Conservation (phyloP, 164 flowering plant species). For the Chloranthus sessilifolius region DNA sequence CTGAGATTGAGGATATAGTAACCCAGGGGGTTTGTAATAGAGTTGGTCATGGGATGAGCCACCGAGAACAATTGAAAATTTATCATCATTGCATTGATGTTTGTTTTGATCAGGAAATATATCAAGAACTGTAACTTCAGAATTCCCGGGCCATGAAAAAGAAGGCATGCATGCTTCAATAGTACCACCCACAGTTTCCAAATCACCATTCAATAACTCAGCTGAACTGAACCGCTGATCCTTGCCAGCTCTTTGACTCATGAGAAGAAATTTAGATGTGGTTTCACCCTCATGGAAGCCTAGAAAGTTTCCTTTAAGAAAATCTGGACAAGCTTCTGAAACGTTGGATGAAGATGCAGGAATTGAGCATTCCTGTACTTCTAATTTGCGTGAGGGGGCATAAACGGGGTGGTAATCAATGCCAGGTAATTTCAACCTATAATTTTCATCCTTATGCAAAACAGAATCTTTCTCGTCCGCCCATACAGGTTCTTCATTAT, state of each 20-base stretch:
- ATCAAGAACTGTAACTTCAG: conserved; percentile 15
- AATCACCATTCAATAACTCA: conserved; percentile 13
- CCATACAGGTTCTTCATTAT: conserved; percentile 8
- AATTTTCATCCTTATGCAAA: conserved; percentile 9
- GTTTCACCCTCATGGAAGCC: conserved; percentile 11
- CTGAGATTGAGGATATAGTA: conserved; percentile 8
- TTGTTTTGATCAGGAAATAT: neutral
- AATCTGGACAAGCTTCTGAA: conserved; percentile 13
- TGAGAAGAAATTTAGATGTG: conserved; percentile 13
- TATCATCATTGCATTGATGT: conserved; percentile 11
- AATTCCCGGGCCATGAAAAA: conserved; percentile 13
- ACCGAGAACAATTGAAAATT: conserved; percentile 6
- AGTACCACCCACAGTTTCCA: conserved; percentile 3
- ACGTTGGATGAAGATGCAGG: conserved; percentile 14
- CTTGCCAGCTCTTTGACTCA: conserved; percentile 16
- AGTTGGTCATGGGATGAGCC: conserved; percentile 12
- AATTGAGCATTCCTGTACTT: conserved; percentile 13
- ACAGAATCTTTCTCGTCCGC: conserved; percentile 11
- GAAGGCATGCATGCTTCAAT: conserved; percentile 3
- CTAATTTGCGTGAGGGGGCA: conserved; percentile 11
- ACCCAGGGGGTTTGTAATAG: conserved; percentile 7
- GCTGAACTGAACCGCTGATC: conserved; percentile 13
- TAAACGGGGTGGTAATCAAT: conserved; percentile 6
- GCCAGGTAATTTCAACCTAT: conserved; percentile 6
- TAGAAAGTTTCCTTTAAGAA: conserved; percentile 4